phyloP scores from a whole-genome alignment of 2,329 filamentous ascomycete genomes.

The Fusarium scirpi region DNA sequence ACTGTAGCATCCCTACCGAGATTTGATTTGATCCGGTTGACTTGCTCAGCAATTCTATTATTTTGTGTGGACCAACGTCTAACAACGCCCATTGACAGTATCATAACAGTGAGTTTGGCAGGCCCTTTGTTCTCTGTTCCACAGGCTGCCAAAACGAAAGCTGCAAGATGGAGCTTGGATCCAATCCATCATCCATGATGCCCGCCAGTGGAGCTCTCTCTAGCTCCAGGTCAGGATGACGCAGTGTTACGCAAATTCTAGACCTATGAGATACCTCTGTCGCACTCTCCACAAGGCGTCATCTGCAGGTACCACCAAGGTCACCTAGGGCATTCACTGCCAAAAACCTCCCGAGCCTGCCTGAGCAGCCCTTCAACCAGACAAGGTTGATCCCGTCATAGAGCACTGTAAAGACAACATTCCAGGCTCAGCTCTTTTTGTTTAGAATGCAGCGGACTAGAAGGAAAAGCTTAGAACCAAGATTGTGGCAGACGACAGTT shows the following conservation, averaged over 20 bases:
- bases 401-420: conserved; percentile 37
- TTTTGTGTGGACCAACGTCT: conserved; percentile 23
- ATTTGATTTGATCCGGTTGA: neutral
- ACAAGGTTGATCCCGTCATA: conserved; percentile 37
- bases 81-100: conserved; percentile 13
- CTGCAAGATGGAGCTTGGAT: conserved; percentile 40
- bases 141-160: conserved; percentile 2
- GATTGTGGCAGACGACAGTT: conserved; percentile 18
- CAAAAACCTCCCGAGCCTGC: conserved; percentile 11
- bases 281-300: neutral
- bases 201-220: conserved; percentile 34
- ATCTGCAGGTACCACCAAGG: conserved; percentile 33
- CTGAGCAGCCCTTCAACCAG: conserved; percentile 13
- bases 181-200: conserved; percentile 29
- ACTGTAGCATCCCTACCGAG: neutral
- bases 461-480: neutral
- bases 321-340: conserved; percentile 18
- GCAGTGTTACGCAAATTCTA: conserved; percentile 28
- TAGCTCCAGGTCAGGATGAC: conserved; percentile 38
- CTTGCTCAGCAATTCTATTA: neutral
- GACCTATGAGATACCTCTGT: conserved; percentile 28
- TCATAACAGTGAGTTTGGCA: neutral
- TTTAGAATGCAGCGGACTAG: neutral
- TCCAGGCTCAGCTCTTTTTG: conserved; percentile 14
- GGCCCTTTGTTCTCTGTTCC: conserved; percentile 1